Evolutionary conservation across 495 filamentous ascomycete species (phyloP).

Genomic region (Pseudoneurospora amorphoporcata): DNA sequence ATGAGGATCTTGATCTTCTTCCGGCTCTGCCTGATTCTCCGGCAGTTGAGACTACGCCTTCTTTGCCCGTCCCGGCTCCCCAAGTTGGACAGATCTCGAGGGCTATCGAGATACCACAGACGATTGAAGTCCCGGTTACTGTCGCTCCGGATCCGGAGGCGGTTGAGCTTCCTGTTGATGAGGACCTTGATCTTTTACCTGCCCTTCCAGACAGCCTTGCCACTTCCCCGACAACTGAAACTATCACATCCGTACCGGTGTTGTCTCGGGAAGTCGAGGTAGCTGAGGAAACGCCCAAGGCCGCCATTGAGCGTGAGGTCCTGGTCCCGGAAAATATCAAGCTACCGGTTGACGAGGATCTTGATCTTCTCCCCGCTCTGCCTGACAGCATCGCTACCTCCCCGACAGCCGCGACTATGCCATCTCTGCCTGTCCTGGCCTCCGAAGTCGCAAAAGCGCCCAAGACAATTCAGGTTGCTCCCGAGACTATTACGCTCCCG

Average conservation of each 20-base stretch:
- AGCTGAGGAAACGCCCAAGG: neutral
- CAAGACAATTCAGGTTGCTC: neutral
- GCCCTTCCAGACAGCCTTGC: neutral
- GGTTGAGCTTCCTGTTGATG: neutral
- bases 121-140: neutral
- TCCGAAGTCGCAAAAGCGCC: neutral
- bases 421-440: neutral
- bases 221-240: neutral
- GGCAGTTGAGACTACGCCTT: neutral
- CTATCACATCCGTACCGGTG: neutral
- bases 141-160: neutral
- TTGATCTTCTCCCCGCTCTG: neutral
- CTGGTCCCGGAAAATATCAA: neutral
- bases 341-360: neutral
- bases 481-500: neutral
- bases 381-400: neutral
- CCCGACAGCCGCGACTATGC: neutral
- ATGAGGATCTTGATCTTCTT: neutral
- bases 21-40: slow-evolving; percentile 6
- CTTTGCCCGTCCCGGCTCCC: neutral
- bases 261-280: neutral
- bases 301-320: neutral
- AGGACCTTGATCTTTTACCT: neutral
- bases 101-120: neutral
- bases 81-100: neutral